These are phyloP conservation scores for Lithohypha guttulata DNA, from an alignment of 2,329 filamentous ascomycete species.

Conservation along the genomic window DNA sequence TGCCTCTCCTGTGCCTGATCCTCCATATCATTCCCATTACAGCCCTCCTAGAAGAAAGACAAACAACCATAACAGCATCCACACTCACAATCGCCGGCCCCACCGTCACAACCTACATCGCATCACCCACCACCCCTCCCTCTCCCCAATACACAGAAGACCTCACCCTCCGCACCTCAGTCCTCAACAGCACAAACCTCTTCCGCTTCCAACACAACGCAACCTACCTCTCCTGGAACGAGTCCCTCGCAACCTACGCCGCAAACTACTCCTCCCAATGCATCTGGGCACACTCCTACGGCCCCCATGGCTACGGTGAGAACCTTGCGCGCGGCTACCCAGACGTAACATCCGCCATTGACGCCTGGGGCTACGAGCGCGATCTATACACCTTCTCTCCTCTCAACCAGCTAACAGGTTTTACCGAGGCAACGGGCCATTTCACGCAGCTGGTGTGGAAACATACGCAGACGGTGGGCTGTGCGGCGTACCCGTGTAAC, in stretches of 20 bases:
- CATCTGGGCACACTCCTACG: constrained; percentile 38
- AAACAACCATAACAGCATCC: background rate
- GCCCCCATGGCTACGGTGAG: constrained; percentile 65
- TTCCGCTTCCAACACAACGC: constrained; percentile 57
- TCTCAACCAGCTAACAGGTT: constrained; percentile 32
- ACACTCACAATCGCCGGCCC: constrained; percentile 22
- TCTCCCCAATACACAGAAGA: constrained; percentile 35
- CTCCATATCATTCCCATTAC: background rate
- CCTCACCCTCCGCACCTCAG: constrained; percentile 36
- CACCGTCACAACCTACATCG: constrained; percentile 19
- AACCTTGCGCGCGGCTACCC: constrained; percentile 60
- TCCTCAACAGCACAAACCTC: constrained; percentile 56
- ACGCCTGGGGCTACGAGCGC: constrained; percentile 55
- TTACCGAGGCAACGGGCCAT: constrained; percentile 52
- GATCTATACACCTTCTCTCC: constrained; percentile 49
- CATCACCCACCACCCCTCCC: constrained; percentile 22
- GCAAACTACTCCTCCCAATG: constrained; percentile 38
- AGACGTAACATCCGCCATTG: constrained; percentile 49
- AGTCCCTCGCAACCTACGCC: constrained; percentile 48
- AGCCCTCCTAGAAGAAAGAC: too few species aligned
- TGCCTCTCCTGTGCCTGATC: too few species aligned
- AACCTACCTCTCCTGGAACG: constrained; percentile 51
- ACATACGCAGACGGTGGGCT: constrained; percentile 50
- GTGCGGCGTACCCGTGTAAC: constrained; percentile 36
- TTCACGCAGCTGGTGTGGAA: constrained; percentile 68